Evolutionary conservation across 495 filamentous ascomycete species (phyloP), one percentile per base, ranked within the genome.

Genomic region (Evansstolkia leycettana): DNA sequence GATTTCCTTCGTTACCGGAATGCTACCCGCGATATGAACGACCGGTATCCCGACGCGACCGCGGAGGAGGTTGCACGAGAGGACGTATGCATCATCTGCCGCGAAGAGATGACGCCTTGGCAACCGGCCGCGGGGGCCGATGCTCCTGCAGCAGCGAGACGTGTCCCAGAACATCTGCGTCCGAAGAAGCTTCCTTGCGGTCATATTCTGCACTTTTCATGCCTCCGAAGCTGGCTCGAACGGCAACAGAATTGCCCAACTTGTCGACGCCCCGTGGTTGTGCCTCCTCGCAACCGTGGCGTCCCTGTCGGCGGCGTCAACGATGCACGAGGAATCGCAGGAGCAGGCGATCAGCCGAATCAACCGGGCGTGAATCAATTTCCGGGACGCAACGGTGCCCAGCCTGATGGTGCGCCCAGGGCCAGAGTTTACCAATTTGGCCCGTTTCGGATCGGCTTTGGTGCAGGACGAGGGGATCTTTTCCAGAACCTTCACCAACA

Each of bases 221-320:
- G 90, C 50, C 73, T 98, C 29, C 79, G 85, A 49, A 92, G 89
- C 54, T 98, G 90, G 90, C 64, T 98, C n/a, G 90, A 96, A 61
- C 77, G 90, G 36, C 90, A 98, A 54, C 92, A 96, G 54, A 87
- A 90, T 15, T 98, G 90, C 55, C 90, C 90, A 8, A 96, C 89
- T 2, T 98, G 90, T 53, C 76, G 90, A 38, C 70, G 84, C 19
- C 73, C 90, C 14, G 92, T 98, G 19, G 38, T 65, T 12, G 45
- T 43, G 2, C 45, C 55, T 10, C 52, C 57, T 30, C 47, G 54
- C 18, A 46, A 46, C 26, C 48, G 48, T 33, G 53, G 42, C 23
- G 37, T 54, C 31, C 46, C 35, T 14, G 55, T 38, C 10, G 45
- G 45, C 16, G 48, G 30, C 17, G 50, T 32, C 27, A 52, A 56